Evolutionary conservation across 31 red algal genomes (phyloP).

Genomic region (Asparagopsis taxiformis): DNA sequence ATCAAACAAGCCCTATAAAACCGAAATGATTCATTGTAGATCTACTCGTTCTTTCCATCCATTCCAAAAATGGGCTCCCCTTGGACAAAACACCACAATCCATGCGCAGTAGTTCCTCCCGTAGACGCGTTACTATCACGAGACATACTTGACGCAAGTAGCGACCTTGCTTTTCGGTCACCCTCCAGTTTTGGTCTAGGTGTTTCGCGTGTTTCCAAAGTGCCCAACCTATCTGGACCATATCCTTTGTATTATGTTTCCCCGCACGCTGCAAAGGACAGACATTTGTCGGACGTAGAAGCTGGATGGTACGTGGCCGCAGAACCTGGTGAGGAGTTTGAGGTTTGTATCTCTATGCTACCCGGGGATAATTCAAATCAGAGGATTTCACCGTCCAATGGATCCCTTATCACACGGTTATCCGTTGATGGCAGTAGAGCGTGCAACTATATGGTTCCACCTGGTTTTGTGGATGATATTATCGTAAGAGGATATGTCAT

Average conservation of each 20-base stretch:
- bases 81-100: not conserved
- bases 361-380: not conserved
- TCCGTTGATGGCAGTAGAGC: too few species aligned
- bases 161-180: not conserved
- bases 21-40: too few species aligned
- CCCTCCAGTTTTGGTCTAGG: not conserved
- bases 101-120: not conserved
- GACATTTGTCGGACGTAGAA: not conserved
- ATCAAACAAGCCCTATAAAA: too few species aligned
- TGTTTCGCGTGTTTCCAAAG: not conserved
- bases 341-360: not conserved
- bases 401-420: too few species aligned
- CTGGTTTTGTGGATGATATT: too few species aligned
- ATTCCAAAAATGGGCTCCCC: too few species aligned
- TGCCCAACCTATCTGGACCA: not conserved
- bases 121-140: not conserved
- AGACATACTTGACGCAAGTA: not conserved
- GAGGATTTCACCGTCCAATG: not conserved
- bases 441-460: too few species aligned
- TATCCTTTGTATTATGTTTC: not conserved
- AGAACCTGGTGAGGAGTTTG: not conserved
- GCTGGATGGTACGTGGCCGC: not conserved
- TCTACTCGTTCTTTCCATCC: too few species aligned
- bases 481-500: too few species aligned
- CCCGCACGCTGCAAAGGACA: not conserved